phyloP scores from a whole-genome alignment of 2,329 filamentous ascomycete genomes.

The Verticillium longisporum region DNA sequence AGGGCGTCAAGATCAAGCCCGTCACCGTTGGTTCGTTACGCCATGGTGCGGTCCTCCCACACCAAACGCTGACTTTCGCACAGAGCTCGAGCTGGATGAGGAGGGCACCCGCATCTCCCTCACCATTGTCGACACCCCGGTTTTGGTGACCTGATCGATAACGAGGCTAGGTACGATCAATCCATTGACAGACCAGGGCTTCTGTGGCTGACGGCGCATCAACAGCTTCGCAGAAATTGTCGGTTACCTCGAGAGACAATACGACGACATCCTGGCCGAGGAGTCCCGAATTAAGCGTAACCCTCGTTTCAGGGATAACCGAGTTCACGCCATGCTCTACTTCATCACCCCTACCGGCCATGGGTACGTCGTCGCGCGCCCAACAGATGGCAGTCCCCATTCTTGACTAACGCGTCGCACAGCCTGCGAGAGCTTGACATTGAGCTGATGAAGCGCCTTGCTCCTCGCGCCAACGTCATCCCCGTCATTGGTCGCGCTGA shows the following conservation, averaged over 20 bases:
- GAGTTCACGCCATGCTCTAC: constrained; percentile 96
- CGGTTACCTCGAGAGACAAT: constrained; percentile 97
- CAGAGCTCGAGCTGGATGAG: constrained; percentile 93
- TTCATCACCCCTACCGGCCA: constrained; percentile 98
- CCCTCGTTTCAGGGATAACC: constrained; percentile 97
- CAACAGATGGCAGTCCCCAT: neutral
- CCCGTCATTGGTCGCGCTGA: constrained; percentile 98
- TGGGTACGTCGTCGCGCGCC: constrained; percentile 49
- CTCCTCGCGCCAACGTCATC: constrained; percentile 96
- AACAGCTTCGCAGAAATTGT: constrained; percentile 92
- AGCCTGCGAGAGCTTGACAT: constrained; percentile 98
- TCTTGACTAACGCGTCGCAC: constrained; percentile 12
- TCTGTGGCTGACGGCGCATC: constrained; percentile 9
- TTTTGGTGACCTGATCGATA: constrained; percentile 98
- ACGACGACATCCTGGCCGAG: constrained; percentile 97
- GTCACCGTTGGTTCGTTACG: constrained; percentile 77
- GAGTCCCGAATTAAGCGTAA: constrained; percentile 99
- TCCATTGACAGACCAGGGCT: neutral
- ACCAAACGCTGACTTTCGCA: neutral
- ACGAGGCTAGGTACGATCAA: constrained; percentile 76
- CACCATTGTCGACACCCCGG: constrained; percentile 97
- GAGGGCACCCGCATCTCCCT: constrained; percentile 97
- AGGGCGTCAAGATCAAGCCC: constrained; percentile 97
- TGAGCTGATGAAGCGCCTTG: constrained; percentile 98
- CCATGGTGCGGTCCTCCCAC: neutral